These are phyloP conservation scores for Leccinum variicolor DNA, from an alignment of 768 basidiomycete species.

Conservation along the genomic window DNA sequence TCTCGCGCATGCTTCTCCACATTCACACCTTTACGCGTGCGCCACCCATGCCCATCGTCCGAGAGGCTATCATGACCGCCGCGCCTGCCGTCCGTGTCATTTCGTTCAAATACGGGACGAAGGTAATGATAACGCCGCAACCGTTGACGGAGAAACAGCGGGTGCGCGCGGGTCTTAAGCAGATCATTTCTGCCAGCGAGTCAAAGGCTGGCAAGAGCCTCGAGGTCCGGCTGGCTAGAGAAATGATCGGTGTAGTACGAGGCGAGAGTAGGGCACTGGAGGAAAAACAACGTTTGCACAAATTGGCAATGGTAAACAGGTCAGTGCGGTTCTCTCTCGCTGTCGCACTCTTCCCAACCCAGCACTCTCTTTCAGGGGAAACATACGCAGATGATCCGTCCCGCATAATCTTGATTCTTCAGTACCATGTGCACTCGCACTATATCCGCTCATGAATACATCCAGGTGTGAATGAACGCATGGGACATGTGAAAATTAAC, in stretches of 20 bases:
- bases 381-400: slow-evolving; percentile 14
- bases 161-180: slow-evolving; percentile 61
- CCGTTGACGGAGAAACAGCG: slow-evolving; percentile 82
- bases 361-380: slow-evolving; percentile 20
- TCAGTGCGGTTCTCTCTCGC: slow-evolving; percentile 32
- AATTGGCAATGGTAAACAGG: slow-evolving; percentile 75
- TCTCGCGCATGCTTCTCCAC: slow-evolving; percentile 62
- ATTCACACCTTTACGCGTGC: slow-evolving; percentile 73
- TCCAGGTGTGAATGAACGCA: not conserved
- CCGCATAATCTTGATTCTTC: not conserved
- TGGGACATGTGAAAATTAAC: not conserved
- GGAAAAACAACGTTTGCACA: slow-evolving; percentile 62
- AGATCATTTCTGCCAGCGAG: slow-evolving; percentile 66
- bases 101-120: slow-evolving; percentile 59
- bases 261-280: slow-evolving; percentile 57
- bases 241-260: slow-evolving; percentile 70
- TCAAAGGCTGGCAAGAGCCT: slow-evolving; percentile 52
- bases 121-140: slow-evolving; percentile 61
- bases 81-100: slow-evolving; percentile 68
- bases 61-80: slow-evolving; percentile 62
- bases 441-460: not conserved
- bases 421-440: not conserved
- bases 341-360: not conserved
- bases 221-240: slow-evolving; percentile 73
- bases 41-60: slow-evolving; percentile 77